Conservation (phyloP, 768 basidiomycete genomes). For the Albatrellus ellisii region DNA sequence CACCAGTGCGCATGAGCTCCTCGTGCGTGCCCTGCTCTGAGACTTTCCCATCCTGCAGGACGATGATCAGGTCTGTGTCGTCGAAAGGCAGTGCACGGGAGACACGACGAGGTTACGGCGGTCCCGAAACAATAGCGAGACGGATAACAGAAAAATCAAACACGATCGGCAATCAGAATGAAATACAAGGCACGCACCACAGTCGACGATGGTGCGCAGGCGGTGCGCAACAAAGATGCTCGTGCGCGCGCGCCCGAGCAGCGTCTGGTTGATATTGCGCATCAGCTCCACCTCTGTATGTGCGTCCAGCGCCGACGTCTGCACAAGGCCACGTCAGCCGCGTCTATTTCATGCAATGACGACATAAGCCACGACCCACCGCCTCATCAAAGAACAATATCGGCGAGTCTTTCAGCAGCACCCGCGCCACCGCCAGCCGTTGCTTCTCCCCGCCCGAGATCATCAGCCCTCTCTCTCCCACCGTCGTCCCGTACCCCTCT, state of each 20-base stretch:
- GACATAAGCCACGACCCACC: conserved; percentile 31
- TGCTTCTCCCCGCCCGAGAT: conserved; percentile 99
- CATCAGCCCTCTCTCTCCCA: conserved; percentile 96
- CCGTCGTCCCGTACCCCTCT: conserved; percentile 79
- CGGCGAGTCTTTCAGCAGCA: conserved; percentile 86
- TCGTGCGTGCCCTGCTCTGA: conserved; percentile 92
- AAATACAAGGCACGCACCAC: conserved; percentile 45
- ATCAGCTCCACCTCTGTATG: conserved; percentile 93
- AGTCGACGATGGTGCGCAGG: conserved; percentile 78
- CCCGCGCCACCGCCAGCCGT: conserved; percentile 84
- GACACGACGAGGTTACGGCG: too few species aligned
- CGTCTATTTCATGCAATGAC: not conserved
- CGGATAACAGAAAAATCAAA: too few species aligned
- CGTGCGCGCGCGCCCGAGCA: conserved; percentile 71
- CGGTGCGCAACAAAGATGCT: conserved; percentile 97
- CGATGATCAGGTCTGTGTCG: conserved; percentile 74
- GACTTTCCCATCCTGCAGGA: conserved; percentile 81
- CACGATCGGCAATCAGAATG: too few species aligned
- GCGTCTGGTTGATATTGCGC: conserved; percentile 76
- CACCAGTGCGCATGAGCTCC: conserved; percentile 56
- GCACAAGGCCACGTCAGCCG: conserved; percentile 6
- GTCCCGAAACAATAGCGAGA: too few species aligned
- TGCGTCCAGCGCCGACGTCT: conserved; percentile 95
- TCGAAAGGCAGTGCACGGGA: not conserved
- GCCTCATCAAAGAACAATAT: conserved; percentile 99